Percentiles rank a stretch among this genome's conserved stretches.
Conservation (phyloP, 75 land plant genomes). For the Azolla pinnata region DNA sequence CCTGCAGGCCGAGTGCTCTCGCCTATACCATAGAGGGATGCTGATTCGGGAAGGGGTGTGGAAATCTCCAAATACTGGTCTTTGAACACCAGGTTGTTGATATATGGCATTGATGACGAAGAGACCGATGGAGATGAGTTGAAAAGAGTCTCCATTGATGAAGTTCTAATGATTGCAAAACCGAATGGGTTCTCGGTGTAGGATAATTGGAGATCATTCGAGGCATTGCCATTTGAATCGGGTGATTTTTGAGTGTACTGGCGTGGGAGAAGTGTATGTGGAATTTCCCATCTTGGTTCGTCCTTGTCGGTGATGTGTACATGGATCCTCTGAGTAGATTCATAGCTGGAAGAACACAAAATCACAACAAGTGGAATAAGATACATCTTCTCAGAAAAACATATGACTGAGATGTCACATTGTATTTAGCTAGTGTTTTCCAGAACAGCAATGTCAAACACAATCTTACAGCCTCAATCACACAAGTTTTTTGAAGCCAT, state of each 20-base stretch:
- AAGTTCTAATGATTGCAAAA: constrained; percentile 48
- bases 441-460: not conserved
- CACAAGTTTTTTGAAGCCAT: not conserved
- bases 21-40: constrained; percentile 71
- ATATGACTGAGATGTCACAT: not conserved
- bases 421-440: not conserved
- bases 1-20: constrained; percentile 65
- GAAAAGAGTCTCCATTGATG: constrained; percentile 60
- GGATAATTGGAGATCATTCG: constrained; percentile 43
- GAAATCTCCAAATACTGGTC: constrained; percentile 86
- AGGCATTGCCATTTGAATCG: no score
- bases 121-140: constrained; percentile 39
- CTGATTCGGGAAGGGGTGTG: constrained; percentile 39
- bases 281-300: constrained; percentile 73
- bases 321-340: constrained; percentile 41
- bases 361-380: not conserved
- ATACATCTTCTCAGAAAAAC: not conserved
- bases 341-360: constrained; percentile 64
- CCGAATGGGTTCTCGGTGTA: constrained; percentile 55
- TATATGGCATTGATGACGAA: constrained; percentile 17
- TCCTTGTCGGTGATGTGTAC: constrained; percentile 64
- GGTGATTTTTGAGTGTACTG: not conserved
- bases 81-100: constrained; percentile 55
- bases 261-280: constrained; percentile 53
- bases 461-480: not conserved